Evolutionary conservation across 202 grass and related monocot species (phyloP), one percentile per base, ranked within the genome.

Genomic region (Schoenoplectus triqueter): DNA sequence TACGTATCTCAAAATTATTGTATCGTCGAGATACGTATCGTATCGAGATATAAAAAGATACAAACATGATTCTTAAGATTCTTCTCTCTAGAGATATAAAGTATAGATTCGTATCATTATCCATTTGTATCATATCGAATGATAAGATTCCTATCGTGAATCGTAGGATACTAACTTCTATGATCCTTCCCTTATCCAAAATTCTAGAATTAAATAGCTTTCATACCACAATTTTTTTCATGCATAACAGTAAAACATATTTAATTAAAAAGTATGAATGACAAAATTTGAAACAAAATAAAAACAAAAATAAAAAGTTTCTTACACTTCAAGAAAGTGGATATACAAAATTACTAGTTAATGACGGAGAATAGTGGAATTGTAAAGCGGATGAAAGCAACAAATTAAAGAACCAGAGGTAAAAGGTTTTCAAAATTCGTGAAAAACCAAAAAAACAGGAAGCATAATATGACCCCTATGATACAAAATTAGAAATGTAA

Each of bases 191-290:
- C 31, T 59, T 59, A 59, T n/a, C 10, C 4, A 75, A 55, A 7
- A 8, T 42, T 78, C 52, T 60, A 78, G 6, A 54, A 60, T 17
- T 59, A 8, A 7, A 60, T 60, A 78, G 51, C 54, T 78, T 78
- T 61, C 8, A 61, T 60, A 78, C 41, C 2, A 31, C 42, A 78
- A 57, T 40, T 78, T 56, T 4, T 55, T 61, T 78, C 52, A 78
- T 60, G 74, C 22, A 54, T 20, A 45, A 78, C 22, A 78, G 41
- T 78, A 78, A 41, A 60, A 76, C 10, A 55, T 71, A 62, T 62
- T 76, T 55, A 1, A 73, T 54, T 8, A 45, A 45, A 52, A 74
- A 74, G 47, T 31, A 11, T 52, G 49, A 54, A 69, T 44, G 2
- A n/a, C 31, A 73, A 74, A 31, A 17, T 54, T 74, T 52, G 19